Conservation (phyloP, 2,329 filamentous ascomycete genomes). For the Penicillium crustosum region DNA sequence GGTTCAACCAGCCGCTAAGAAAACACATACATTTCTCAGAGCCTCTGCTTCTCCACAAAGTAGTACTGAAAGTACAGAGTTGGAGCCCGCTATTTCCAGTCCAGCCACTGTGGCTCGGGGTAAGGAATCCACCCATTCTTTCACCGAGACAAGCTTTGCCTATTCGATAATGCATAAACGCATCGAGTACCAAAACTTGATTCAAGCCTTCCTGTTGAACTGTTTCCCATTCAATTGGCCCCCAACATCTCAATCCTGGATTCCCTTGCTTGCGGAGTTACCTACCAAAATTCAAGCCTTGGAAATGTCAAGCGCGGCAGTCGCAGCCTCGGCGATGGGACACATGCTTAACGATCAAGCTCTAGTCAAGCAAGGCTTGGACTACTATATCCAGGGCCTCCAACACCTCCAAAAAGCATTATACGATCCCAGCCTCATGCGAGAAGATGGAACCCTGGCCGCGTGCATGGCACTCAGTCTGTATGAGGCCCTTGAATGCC, state of each 20-base stretch:
- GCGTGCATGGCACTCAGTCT: conserved; percentile 38
- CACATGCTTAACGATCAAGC: conserved; percentile 7
- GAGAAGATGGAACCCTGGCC: conserved; percentile 38
- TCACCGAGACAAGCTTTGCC: not conserved
- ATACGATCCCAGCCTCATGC: conserved; percentile 31
- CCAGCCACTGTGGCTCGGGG: not conserved
- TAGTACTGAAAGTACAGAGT: not conserved
- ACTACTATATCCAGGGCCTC: conserved; percentile 36
- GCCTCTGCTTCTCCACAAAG: not conserved
- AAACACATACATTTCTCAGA: conserved; percentile 1
- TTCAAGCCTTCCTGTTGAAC: not conserved
- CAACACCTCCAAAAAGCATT: conserved; percentile 39
- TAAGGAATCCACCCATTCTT: not conserved
- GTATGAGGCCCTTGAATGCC: conserved; percentile 41
- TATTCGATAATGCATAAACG: not conserved
- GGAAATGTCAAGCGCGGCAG: not conserved
- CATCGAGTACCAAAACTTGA: not conserved
- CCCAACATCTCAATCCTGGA: not conserved
- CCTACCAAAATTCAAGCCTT: not conserved
- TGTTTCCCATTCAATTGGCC: not conserved
- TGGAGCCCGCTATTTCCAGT: not conserved
- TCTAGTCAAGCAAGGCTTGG: conserved; percentile 29
- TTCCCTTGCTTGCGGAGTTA: not conserved
- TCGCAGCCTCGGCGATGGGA: not conserved
- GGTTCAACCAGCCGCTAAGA: conserved; percentile 22